These are phyloP conservation scores for Globisporangium viniferum DNA, from an alignment of 352 stramenopile species.

Conservation along the genomic window DNA sequence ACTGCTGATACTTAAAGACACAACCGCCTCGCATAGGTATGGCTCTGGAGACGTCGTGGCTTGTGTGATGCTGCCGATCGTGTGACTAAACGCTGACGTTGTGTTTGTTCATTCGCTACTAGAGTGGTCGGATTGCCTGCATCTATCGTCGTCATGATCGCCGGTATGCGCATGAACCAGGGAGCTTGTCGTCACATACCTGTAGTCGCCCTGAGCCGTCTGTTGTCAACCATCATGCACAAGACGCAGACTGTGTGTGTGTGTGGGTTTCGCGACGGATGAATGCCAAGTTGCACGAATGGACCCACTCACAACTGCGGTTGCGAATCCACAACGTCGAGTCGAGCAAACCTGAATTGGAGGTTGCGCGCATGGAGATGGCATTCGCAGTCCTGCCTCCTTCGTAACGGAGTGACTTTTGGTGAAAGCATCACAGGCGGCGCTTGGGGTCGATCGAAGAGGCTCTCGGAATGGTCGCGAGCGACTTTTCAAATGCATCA, in stretches of 20 bases:
- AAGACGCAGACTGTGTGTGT: neutral
- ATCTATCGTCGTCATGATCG: neutral
- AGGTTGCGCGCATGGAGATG: neutral
- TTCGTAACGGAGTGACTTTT: neutral
- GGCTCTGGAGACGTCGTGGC: no score
- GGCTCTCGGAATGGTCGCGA: neutral
- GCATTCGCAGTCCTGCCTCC: neutral
- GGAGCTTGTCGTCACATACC: neutral
- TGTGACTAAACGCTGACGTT: no score
- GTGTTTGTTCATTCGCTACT: no score
- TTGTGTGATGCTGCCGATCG: no score
- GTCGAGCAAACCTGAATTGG: neutral
- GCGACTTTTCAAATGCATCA: neutral
- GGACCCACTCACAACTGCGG: neutral
- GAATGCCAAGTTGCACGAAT: neutral
- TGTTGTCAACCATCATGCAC: neutral
- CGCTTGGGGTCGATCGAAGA: neutral
- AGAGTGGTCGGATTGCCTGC: no score
- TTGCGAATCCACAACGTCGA: neutral
- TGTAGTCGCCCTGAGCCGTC: neutral
- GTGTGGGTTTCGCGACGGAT: neutral
- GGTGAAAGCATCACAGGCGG: neutral
- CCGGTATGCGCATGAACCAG: neutral
- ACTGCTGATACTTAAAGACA: no score
- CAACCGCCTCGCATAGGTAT: no score